A percentile compares a stretch with the other conserved stretches of the same genome.
Evolutionary conservation across 257 asterid genomes (phyloP).

Genomic region (Nicotiana tabacum): DNA sequence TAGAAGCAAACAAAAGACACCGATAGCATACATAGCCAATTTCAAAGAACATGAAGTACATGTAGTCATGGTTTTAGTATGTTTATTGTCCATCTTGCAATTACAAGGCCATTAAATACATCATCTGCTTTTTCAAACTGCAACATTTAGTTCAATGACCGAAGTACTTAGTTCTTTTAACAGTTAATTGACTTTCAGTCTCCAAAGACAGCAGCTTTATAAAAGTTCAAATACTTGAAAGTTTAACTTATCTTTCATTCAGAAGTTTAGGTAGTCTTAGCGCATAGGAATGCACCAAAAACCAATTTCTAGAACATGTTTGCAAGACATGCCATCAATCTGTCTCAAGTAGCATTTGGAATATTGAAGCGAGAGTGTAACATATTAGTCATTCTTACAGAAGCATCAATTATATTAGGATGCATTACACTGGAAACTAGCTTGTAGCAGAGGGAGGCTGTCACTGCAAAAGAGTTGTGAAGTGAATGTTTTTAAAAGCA

Average conservation of each 20-base stretch:
- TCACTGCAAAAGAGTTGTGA: background rate
- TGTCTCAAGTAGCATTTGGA: background rate
- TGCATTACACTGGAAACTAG: no score
- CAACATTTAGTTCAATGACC: background rate
- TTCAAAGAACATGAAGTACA: background rate
- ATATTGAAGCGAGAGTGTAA: background rate
- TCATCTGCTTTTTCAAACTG: background rate
- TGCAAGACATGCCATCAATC: background rate
- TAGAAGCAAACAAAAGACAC: background rate
- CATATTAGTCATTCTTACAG: background rate
- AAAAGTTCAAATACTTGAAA: background rate
- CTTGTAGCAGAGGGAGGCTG: background rate
- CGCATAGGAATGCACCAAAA: background rate
- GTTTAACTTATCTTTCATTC: background rate
- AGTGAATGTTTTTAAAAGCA: background rate
- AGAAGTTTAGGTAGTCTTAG: background rate
- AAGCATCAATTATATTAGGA: no score
- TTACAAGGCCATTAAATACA: background rate
- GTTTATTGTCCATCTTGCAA: background rate
- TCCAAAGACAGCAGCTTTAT: background rate
- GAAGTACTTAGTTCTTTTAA: background rate
- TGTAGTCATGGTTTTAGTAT: background rate
- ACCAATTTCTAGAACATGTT: background rate
- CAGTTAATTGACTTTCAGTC: background rate
- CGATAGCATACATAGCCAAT: background rate